These are phyloP conservation scores for Claviceps maximensis DNA, from an alignment of 2,329 filamentous ascomycete genomes.

Conservation along the genomic window DNA sequence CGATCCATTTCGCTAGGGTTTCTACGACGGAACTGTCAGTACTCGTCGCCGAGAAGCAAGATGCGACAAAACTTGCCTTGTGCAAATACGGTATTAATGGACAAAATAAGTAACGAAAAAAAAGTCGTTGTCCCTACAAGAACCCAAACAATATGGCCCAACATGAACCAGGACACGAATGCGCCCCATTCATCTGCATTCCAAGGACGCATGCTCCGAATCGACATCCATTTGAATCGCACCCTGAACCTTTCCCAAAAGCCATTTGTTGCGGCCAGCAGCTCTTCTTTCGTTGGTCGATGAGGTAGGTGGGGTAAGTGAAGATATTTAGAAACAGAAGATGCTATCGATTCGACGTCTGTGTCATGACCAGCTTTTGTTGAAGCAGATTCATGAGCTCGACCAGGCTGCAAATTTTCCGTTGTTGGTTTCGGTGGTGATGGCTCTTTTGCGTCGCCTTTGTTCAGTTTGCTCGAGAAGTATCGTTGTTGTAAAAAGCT, in stretches of 20 bases:
- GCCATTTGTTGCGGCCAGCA: constrained; percentile 79
- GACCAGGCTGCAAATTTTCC: not conserved
- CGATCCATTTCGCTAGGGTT: constrained; percentile 83
- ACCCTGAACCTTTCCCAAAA: constrained; percentile 86
- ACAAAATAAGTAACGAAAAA: constrained; percentile 78
- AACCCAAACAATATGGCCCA: constrained; percentile 90
- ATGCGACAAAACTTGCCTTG: constrained; percentile 48
- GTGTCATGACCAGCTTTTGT: constrained; percentile 6
- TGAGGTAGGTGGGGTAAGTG: constrained; percentile 61
- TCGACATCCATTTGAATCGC: constrained; percentile 95
- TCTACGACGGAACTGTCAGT: constrained; percentile 37
- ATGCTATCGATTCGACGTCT: constrained; percentile 29
- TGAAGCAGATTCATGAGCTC: not conserved
- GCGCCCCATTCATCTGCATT: constrained; percentile 94
- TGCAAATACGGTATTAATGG: constrained; percentile 91
- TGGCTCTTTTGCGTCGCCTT: not conserved
- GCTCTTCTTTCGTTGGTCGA: constrained; percentile 82
- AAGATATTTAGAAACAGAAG: constrained; percentile 45
- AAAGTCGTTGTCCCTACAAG: constrained; percentile 96
- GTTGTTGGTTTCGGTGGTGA: not conserved
- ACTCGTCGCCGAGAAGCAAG: not conserved
- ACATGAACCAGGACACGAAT: constrained; percentile 83
- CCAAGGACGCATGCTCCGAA: constrained; percentile 84
- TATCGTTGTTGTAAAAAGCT: not conserved
- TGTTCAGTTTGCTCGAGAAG: not conserved